Evolutionary conservation across 169 alveolate genomes (phyloP).

Genomic region (Blepharisma undulans): DNA sequence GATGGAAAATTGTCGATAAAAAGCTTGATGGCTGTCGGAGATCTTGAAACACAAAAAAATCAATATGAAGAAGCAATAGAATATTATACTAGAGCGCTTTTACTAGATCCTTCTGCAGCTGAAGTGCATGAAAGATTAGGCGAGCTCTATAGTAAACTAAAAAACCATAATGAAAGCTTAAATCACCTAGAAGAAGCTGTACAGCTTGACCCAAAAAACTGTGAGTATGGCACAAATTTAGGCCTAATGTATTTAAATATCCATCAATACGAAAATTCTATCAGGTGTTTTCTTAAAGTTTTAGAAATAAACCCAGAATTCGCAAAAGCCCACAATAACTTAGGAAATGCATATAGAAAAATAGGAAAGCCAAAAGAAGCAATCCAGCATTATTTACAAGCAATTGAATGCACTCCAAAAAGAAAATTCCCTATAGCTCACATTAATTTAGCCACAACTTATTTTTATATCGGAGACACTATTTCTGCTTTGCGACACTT

Average conservation of each 20-base stretch:
- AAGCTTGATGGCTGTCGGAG: background rate
- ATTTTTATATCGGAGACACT: slow-evolving; percentile 37
- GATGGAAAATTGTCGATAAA: background rate
- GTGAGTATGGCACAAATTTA: slow-evolving; percentile 12
- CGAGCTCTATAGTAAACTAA: background rate
- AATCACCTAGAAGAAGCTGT: slow-evolving; percentile 36
- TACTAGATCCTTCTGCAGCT: background rate
- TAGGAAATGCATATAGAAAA: slow-evolving; percentile 45
- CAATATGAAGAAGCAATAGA: slow-evolving; percentile 5
- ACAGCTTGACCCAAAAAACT: background rate
- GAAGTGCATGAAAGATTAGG: background rate
- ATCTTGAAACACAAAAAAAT: background rate
- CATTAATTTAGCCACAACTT: slow-evolving; percentile 43
- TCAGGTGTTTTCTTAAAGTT: slow-evolving; percentile 7
- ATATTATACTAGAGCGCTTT: background rate
- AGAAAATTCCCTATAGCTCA: slow-evolving; percentile 50
- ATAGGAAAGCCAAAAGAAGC: slow-evolving; percentile 12
- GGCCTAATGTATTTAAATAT: slow-evolving; percentile 40
- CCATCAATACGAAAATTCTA: slow-evolving; percentile 13
- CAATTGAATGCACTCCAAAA: slow-evolving; percentile 18
- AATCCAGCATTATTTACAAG: slow-evolving; percentile 34
- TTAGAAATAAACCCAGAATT: slow-evolving; percentile 24
- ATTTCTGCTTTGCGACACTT: slow-evolving; percentile 16
- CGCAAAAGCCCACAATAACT: slow-evolving; percentile 43
- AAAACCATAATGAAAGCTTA: slow-evolving; percentile 25